Evolutionary conservation across 2,329 filamentous ascomycete species (phyloP), one percentile per base, ranked within the genome.

Genomic region (Pseudocercospora fuligena): DNA sequence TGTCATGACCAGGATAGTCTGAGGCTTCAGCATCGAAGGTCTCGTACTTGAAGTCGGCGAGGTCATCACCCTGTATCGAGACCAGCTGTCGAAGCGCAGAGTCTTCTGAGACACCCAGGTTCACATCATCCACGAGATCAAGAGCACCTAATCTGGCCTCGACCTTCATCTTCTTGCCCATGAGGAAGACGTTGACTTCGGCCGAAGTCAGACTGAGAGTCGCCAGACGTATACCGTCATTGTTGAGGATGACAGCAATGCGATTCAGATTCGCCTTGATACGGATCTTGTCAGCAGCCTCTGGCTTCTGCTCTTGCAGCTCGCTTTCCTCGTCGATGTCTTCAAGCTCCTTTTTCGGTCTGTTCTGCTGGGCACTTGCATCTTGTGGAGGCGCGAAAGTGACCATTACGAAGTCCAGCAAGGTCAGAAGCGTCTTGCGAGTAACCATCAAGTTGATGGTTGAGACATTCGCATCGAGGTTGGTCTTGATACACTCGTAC

Each of bases 401-500:
- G 47, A 93, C 85, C 19, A 99, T 88, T 36, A 97, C 90, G 74
- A 99, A 99, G 78, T 99, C 95, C 51, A 99, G 82, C 0, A 99
- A 82, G 0, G 94, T 99, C 61, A 99, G 84, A 2, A 99, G 82
- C 0, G 96, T 99, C 79, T 91, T 94, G 70, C 96, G 86, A 0
- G 96, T 99, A 8, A 99, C 93, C 36, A 99, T 89, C 23, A 99
- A 80, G 76, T 98, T 98, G 81, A 99, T 97, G 0, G 95, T 99
- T 0, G 95, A 97, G 12, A 99, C 89, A 0, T 90, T 89, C 1
- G 95, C 90, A 67, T 96, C 93, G 53, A 99, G 86, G 73, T 99
- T 97, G 29, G 91, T 97, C 69, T 96, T 93, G 63, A 98, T 91
- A 1, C 94, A 93, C 75, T 98, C 93, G 73, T 97, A 98, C 2